Evolutionary conservation across 129 eudicot genomes (phyloP), one percentile per base, ranked within the genome.

Genomic region (Flaveria brownii): DNA sequence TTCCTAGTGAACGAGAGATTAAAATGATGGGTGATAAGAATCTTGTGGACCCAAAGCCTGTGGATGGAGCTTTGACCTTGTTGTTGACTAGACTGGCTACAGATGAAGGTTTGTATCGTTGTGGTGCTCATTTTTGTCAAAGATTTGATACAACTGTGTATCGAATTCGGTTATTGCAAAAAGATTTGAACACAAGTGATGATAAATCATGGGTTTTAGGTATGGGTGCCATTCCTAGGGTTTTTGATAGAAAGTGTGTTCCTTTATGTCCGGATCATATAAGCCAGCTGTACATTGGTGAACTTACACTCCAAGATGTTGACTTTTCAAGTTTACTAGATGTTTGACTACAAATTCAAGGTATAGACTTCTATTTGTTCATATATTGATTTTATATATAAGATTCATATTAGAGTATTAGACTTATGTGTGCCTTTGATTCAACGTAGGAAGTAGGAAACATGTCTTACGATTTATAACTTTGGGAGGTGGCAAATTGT

Each of bases 1-100:
- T 87, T 61, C 97, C 99, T 5, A 78, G 92, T 12, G 99, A 94
- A 82, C 82, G 87, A 81, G 97, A 87, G 72, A 84, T 94, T 11
- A 91, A 75, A 41, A 84, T 86, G 89, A 89, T 89, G 93, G 96
- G 99, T 28, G 97, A 91, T 78, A 77, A 46, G 25, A 82, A 85
- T 81, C 90, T 89, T 56, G 71, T 76, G 6, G 99, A 94, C 71
- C 89, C 93, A 10, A 84, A 81, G 69, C 99, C 99, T 2, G 97
- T 94, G 6, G 99, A 94, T 68, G 99, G 96, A 11, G 84, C 85
- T 50, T 26, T 94, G 49, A 83, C 89, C 1, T 33, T 91, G 81
- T 68, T 81, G 43, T 78, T 94, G 80, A 82, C 82, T 23, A 77
- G 92, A 77, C 82, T 94, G 85, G 97, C 92, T 56, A 82, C 79